A percentile compares a stretch with the other conserved stretches of the same genome.
Conservation (phyloP, 768 basidiomycete genomes). For the Cystofilobasidium bisporidii region DNA sequence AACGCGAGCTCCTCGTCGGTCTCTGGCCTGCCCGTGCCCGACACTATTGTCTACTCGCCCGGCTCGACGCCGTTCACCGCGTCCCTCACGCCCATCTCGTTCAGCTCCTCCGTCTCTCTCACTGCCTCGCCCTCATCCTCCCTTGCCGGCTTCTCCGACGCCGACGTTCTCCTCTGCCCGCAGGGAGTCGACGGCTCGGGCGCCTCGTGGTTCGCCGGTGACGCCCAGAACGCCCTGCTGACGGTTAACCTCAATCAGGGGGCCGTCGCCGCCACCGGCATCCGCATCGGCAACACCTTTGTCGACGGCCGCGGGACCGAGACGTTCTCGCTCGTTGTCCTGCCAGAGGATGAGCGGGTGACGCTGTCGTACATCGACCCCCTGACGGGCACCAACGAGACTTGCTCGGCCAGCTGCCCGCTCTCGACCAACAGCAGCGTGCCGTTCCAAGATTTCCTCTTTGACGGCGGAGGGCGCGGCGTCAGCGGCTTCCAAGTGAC, state of each 20-base stretch:
- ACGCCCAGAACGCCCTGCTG: constrained; percentile 60
- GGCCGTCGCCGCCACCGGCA: constrained; percentile 62
- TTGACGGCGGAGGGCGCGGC: constrained; percentile 46
- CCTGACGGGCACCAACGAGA: constrained; percentile 58
- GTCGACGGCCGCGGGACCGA: constrained; percentile 68
- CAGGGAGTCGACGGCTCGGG: constrained; percentile 59
- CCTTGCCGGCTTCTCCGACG: constrained; percentile 49
- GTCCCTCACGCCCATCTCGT: constrained; percentile 73
- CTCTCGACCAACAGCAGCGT: constrained; percentile 65
- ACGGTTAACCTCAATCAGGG: constrained; percentile 47
- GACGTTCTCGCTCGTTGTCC: constrained; percentile 77
- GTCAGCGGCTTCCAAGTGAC: constrained; percentile 85
- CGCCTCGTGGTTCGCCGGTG: constrained; percentile 72
- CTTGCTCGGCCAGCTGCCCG: constrained; percentile 71
- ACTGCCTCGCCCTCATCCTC: constrained; percentile 55
- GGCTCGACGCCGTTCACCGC: constrained; percentile 80
- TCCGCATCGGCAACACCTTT: constrained; percentile 89
- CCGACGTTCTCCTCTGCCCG: constrained; percentile 67
- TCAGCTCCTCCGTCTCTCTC: constrained; percentile 45
- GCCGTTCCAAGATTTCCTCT: constrained; percentile 88
- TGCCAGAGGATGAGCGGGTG: constrained; percentile 79
- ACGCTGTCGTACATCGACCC: constrained; percentile 70
- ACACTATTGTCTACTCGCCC: constrained; percentile 66
- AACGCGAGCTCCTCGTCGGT: constrained; percentile 39
- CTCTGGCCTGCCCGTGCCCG: constrained; percentile 5